Percentiles rank a stretch among this genome's conserved stretches.
These are phyloP conservation scores for Podila epigama DNA, from an alignment of 192 early-diverging fungal genomes.

Conservation along the genomic window DNA sequence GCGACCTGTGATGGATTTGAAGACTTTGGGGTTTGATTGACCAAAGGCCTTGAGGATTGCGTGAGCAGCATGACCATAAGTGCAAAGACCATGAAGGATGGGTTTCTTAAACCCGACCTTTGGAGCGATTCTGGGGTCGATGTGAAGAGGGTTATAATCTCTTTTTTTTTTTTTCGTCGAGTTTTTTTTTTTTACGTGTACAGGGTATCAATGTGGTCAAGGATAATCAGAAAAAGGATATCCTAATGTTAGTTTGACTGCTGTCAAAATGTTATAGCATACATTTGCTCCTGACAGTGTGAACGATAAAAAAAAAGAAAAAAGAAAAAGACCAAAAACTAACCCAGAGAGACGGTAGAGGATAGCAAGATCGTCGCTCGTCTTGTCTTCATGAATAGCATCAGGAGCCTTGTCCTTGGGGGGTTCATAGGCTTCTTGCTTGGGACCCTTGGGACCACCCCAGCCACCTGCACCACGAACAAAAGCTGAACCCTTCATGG, in stretches of 20 bases:
- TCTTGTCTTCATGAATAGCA: constrained; percentile 53
- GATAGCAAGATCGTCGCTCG: constrained; percentile 64
- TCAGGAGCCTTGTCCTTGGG: constrained; percentile 69
- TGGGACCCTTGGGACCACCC: constrained; percentile 75
- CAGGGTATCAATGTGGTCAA: no score
- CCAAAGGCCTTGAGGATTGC: constrained; percentile 66
- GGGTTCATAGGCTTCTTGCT: constrained; percentile 51
- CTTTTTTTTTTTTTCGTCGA: no score
- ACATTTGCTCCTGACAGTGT: not conserved
- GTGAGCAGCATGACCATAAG: constrained; percentile 66
- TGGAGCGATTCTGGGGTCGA: constrained; percentile 71
- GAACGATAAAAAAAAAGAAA: not conserved
- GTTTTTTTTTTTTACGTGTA: no score
- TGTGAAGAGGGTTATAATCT: constrained; percentile 82
- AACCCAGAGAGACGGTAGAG: constrained; percentile 79
- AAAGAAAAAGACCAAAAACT: not conserved
- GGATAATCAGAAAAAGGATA: not conserved
- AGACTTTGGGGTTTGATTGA: constrained; percentile 56
- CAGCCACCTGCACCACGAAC: constrained; percentile 76
- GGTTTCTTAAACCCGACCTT: constrained; percentile 73
- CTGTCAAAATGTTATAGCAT: no score
- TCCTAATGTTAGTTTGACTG: not conserved
- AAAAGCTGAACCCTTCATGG: constrained; percentile 66
- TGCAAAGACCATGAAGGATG: constrained; percentile 76
- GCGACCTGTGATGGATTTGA: constrained; percentile 70